Base-by-base conservation (phyloP, 2,329 filamentous ascomycete species). In the Scolecobasidium constrictum region DNA sequence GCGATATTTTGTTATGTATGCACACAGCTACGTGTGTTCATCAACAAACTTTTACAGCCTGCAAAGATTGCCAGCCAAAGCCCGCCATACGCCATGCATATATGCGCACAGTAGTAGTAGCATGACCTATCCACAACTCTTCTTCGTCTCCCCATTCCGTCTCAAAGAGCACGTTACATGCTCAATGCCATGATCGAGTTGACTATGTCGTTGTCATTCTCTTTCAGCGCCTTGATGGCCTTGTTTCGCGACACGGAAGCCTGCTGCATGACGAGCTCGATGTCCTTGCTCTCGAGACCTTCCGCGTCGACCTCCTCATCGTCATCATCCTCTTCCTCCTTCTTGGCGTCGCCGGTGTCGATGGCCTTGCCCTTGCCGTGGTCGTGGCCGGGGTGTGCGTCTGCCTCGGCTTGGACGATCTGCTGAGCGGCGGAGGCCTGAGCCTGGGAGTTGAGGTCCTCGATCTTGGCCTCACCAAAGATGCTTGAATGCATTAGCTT, bases 121-220 rank as follows among this genome's bases (percentile, higher is more conserved):
- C 26, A 9, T 9, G 26, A 31, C 26, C 9, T 31, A 9, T 31
- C n/a, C 26, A 31, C n/a, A 7, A 7, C 26, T 9, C 9, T n/a
- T 31, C 26, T 31, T 31, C 9, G n/a, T 31, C 9, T n/a, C 9
- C 9, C 26, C 26, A 31, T 9, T 31, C 9, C n/a, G 9, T 7
- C n/a, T 31, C 26, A 36, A 17, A 18, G 7, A 13, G 17, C 20
- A 31, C n/a, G 16, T 20, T 46, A 46, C 70, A 72, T 71, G 59
- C 68, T 72, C 50, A 98, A 72, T 55, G 90, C 88, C 92, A 98
- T 98, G 73, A 98, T 98, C 57, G 92, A 95, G 77, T 98, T 98
- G 75, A 98, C 92, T 72, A 98, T 98, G 65, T 98, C 92, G 61
- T 96, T 95, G 72, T 96, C 90, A 64, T 98, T 98, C 75, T 96